Base-by-base conservation (phyloP, 768 basidiomycete species). In the Lactifluus echinatus region DNA sequence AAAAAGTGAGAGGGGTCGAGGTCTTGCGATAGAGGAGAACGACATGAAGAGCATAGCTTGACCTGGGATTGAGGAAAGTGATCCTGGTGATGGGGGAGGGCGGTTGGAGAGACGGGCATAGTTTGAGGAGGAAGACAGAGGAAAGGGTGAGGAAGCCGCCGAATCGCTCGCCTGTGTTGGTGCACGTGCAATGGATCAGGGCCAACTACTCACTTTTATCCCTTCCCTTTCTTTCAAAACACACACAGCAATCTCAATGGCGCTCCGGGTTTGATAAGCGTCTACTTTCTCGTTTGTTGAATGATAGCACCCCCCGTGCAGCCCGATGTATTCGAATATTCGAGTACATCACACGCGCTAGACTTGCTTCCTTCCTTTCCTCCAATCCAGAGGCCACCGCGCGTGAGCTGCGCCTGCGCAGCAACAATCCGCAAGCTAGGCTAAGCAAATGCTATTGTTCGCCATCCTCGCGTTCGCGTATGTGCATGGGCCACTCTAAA, bases 21-120 rank as follows among this genome's bases (percentile, higher is more conserved):
- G 56, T 63, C 63, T 54, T 48, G 40, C 3, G 63, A 52, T 15
- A 63, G 50, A n/a, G 63, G 63, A 24, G 52, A 55, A 6, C 50
- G 53, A 49, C 63, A 63, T 36, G 47, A 57, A 8, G 63, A 51
- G 14, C 63, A 63, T 19, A 50, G 42, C 54, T 63, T 63, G 37
- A 63, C 50, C 42, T 63, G 63, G 2, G 46, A 29, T 19, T 62
- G 60, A 2, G 46, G 50, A 28, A 36, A 36, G 42, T 21, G 11
- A 26, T 63, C 63, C n/a, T 43, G 59, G 8, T 54, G 62, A 8
- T 28, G 61, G 33, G 53, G 60, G 12, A 50, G 39, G 49, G 60
- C 4, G 1, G 56, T 3, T 8, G 53, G 56, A 5, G 49, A 55
- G n/a, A 57, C 50, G 15, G 55, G 59, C 59, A 57, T 57, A 50